Evolutionary conservation across 495 filamentous ascomycete species (phyloP).

Genomic region (Pyrenopolyporus hunteri): DNA sequence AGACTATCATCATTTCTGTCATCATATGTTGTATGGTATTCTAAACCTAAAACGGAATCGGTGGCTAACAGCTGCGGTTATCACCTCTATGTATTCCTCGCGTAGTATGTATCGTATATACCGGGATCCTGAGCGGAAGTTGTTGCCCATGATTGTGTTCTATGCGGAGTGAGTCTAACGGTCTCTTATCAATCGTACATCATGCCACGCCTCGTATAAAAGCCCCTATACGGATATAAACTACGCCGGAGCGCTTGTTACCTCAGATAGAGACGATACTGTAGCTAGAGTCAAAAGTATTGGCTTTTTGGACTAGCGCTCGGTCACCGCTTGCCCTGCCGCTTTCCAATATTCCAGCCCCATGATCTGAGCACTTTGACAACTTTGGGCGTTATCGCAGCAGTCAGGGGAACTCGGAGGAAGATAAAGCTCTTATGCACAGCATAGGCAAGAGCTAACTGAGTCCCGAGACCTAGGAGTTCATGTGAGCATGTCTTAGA

Average conservation of each 20-base stretch:
- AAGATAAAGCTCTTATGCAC: conserved; percentile 99
- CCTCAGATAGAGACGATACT: not conserved
- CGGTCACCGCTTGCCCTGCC: conserved; percentile 40
- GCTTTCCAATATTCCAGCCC: conserved; percentile 71
- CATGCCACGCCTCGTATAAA: conserved; percentile 21
- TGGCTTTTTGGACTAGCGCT: not conserved
- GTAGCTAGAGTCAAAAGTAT: not conserved
- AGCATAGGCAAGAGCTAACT: conserved; percentile 91
- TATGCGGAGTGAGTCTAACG: conserved; percentile 39
- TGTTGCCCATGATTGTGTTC: conserved; percentile 15
- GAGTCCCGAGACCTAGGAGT: conserved; percentile 64
- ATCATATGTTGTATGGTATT: no score
- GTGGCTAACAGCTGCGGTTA: no score
- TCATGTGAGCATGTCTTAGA: conserved; percentile 20
- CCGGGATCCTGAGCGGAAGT: not conserved
- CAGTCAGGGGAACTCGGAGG: conserved; percentile 85
- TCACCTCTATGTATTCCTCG: no score
- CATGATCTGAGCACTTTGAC: conserved; percentile 83
- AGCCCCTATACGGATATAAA: conserved; percentile 1
- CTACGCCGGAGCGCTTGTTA: not conserved
- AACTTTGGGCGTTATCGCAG: conserved; percentile 87
- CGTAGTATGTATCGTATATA: not conserved
- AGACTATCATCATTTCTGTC: no score
- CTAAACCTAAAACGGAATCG: no score
- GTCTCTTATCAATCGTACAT: conserved; percentile 21